Conservation (phyloP, 306 rosid species). For the Medicago ruthenica region DNA sequence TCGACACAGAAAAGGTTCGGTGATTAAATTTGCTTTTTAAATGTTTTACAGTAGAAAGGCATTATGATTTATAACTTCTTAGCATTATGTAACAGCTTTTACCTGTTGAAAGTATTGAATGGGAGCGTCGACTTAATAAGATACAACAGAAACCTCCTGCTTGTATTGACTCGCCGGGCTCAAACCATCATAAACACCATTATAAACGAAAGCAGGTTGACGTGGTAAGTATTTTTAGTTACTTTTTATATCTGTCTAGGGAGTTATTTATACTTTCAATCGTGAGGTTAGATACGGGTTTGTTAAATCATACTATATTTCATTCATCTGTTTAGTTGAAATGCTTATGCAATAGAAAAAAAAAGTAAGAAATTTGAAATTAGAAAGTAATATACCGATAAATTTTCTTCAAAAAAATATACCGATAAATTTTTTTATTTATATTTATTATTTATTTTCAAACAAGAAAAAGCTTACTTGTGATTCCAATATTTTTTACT, state of each 20-base stretch:
- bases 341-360: neutral
- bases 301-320: neutral
- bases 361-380: neutral
- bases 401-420: neutral
- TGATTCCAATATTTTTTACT: neutral
- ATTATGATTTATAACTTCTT: conserved; percentile 33
- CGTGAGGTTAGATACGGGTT: neutral
- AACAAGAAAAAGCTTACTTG: neutral
- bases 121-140: conserved; percentile 53
- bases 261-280: conserved; percentile 2
- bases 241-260: neutral
- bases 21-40: neutral
- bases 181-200: conserved; percentile 41
- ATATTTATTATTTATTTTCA: neutral
- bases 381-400: neutral
- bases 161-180: conserved; percentile 43
- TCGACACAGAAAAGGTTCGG: conserved; percentile 63
- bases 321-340: neutral
- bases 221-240: conserved; percentile 48
- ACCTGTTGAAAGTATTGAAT: conserved; percentile 49
- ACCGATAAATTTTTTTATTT: too few species aligned
- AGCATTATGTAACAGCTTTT: conserved; percentile 50
- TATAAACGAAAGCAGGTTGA: conserved; percentile 46
- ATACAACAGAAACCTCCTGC: conserved; percentile 55
- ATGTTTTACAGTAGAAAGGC: neutral